Evolutionary conservation across 169 alveolate species (phyloP), one percentile per base, ranked within the genome.

Genomic region (Ichthyophthirius multifiliis): DNA sequence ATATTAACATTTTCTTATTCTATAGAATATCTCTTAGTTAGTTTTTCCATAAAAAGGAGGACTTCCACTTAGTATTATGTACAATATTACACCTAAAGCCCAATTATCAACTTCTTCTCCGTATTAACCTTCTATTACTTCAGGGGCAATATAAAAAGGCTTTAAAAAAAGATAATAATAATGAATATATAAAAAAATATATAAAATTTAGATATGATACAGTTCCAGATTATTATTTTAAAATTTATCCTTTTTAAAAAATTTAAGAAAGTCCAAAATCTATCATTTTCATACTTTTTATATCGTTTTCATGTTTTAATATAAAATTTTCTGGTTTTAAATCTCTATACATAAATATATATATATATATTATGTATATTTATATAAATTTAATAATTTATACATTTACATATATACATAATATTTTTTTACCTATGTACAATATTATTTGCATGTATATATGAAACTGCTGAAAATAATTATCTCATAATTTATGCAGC

Each of bases 321-420:
- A 90, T 63, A 63, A 88, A 87, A 74, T 90, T 90, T 73, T 90
- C 93, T 27, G 95, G 95, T 65, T 90, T 90, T 65, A 90, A 63
- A 76, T 90, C 95, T 65, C 95, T 81, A 15, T 55, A 15, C 2
- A 20, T 20, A 18, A 55, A 27, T 10, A 18, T 10, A 15, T 10
- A n/a, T 1, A n/a, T 20, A 15, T 6, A 3, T 55, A 1, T 0
- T 0, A 23, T 27, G 5, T 27, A 4, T 55, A 27, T 6, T 55
- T 4, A 1, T 1, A 10, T 23, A 0, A 7, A 2, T 4, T 9
- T 9, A 41, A 9, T 9, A 41, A 41, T 41, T 7, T 9, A 41
- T 41, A 41, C 13, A 41, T n/a, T n/a, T n/a, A n/a, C n/a, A n/a
- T n/a, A n/a, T n/a, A n/a, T n/a, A n/a, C n/a, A 41, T 41, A 13